Conservation (phyloP, 352 stramenopile genomes). For the Phytophthora kernoviae region DNA sequence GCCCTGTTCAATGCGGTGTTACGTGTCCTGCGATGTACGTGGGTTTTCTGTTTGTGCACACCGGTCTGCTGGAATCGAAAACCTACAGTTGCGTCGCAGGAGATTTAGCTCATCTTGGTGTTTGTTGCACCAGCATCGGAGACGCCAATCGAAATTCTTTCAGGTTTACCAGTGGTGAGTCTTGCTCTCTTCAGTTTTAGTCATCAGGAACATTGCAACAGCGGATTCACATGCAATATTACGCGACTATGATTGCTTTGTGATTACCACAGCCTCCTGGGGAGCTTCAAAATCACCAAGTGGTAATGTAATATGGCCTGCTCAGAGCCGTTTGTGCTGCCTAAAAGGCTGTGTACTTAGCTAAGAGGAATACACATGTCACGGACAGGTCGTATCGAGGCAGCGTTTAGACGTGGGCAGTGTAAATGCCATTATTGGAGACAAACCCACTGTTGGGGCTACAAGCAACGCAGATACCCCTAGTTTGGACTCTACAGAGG, state of each 20-base stretch:
- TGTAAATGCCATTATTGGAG: constrained; percentile 9
- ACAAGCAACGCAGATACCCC: not conserved
- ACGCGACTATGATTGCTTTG: not conserved
- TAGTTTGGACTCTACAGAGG: not conserved
- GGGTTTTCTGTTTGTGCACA: not conserved
- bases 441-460: not conserved
- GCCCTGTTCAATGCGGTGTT: constrained; percentile 33
- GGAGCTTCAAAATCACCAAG: constrained; percentile 30
- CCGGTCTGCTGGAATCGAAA: not conserved
- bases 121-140: constrained; percentile 17
- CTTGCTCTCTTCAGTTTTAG: not conserved
- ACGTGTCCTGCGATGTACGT: constrained; percentile 33
- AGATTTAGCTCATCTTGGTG: constrained; percentile 1
- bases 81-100: constrained; percentile 7
- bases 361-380: not conserved
- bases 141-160: constrained; percentile 34
- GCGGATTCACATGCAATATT: not conserved
- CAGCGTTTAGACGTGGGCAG: constrained; percentile 15
- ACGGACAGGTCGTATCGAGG: constrained; percentile 22
- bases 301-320: constrained; percentile 25
- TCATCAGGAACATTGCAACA: not conserved
- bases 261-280: constrained; percentile 2
- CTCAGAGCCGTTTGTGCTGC: not conserved
- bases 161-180: constrained; percentile 31
- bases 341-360: not conserved